These are phyloP conservation scores for Fraxinus dipetala DNA, from an alignment of 305 asterid species.

Conservation along the genomic window DNA sequence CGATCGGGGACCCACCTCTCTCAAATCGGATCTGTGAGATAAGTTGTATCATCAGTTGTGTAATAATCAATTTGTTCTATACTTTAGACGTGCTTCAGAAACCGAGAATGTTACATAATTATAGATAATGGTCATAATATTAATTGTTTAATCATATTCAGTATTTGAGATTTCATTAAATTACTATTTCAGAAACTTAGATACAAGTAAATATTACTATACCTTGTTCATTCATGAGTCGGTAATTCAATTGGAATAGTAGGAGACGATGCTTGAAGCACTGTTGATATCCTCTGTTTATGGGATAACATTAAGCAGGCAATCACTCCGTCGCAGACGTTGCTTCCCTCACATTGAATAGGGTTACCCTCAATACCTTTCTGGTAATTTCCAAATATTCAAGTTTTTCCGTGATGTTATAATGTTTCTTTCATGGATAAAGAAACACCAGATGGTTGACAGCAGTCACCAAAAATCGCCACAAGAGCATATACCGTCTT, in stretches of 20 bases:
- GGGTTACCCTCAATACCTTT: not conserved
- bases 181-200: not conserved
- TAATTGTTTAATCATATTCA: not conserved
- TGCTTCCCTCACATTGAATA: not conserved
- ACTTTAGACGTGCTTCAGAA: not conserved
- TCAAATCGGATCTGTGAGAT: not conserved
- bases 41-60: not conserved
- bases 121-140: not conserved
- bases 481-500: constrained; percentile 58
- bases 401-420: not conserved
- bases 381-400: not conserved
- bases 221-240: not conserved
- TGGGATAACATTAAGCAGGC: not conserved
- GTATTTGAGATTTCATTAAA: not conserved
- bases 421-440: not conserved
- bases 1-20: not conserved
- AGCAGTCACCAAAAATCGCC: constrained; percentile 51
- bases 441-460: not conserved
- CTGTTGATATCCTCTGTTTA: not conserved
- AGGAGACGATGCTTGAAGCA: not conserved
- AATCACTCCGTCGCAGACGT: not conserved
- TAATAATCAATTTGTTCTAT: not conserved
- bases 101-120: not conserved
- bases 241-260: not conserved
- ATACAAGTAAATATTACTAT: not conserved